These are phyloP conservation scores for Ceratobasidium sp. DNA, from an alignment of 1,284 basidiomycete genomes.

Conservation along the genomic window DNA sequence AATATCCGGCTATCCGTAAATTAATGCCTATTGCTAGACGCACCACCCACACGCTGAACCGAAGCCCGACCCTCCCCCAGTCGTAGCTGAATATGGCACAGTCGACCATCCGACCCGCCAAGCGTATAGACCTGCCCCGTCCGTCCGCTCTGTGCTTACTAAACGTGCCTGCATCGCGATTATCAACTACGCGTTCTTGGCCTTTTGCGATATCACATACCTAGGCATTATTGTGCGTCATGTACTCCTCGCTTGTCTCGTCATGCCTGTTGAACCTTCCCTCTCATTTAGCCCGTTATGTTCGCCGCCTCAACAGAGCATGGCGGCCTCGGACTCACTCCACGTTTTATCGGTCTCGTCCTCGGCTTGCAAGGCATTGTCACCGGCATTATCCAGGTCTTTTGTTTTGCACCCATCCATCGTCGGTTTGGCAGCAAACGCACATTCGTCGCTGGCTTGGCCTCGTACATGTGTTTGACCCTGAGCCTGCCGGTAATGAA, in stretches of 20 bases:
- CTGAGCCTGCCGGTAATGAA: conserved; percentile 45
- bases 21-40: not conserved
- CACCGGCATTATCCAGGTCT: conserved; percentile 39
- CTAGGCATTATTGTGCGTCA: not conserved
- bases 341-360: conserved; percentile 42
- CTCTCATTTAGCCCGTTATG: conserved; percentile 37
- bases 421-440: conserved; percentile 44
- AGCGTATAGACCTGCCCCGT: not conserved
- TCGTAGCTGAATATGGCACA: conserved; percentile 6
- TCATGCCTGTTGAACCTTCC: not conserved
- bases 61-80: not conserved
- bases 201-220: not conserved
- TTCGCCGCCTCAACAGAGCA: conserved; percentile 44
- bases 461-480: conserved; percentile 23
- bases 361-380: conserved; percentile 44
- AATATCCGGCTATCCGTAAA: not conserved
- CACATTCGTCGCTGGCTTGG: conserved; percentile 37
- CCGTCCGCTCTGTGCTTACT: conserved; percentile 25
- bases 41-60: not conserved
- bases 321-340: conserved; percentile 47
- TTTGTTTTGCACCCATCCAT: conserved; percentile 47
- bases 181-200: conserved; percentile 26
- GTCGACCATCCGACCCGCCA: not conserved
- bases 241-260: not conserved
- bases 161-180: conserved; percentile 30